phyloP scores from a whole-genome alignment of 1,139 yeast genomes.

The Protomyces gravidus region DNA sequence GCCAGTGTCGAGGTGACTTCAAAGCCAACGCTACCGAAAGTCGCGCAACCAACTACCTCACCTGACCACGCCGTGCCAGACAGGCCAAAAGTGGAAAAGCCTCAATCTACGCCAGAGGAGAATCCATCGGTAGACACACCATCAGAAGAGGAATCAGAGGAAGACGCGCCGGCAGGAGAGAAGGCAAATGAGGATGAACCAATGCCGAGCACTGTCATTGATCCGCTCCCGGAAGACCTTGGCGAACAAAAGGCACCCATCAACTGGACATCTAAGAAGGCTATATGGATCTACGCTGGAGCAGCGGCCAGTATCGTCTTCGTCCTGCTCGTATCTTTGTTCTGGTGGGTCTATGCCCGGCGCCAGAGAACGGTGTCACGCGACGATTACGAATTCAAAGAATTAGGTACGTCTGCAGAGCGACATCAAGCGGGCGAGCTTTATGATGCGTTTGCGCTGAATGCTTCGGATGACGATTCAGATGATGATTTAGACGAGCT shows the following conservation, averaged over 20 bases:
- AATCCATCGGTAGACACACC: not conserved
- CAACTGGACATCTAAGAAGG: conserved; percentile 7
- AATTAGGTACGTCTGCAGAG: not conserved
- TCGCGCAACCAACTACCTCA: conserved; percentile 4
- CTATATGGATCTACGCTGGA: conserved; percentile 15
- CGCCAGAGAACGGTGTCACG: not conserved
- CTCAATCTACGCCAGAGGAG: not conserved
- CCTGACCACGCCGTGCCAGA: not conserved
- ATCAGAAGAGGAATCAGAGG: too few species aligned
- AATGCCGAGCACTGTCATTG: conserved; percentile 17
- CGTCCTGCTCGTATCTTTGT: not conserved
- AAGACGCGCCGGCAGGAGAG: not conserved
- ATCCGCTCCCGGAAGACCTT: conserved; percentile 13
- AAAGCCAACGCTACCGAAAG: not conserved
- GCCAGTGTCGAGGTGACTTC: not conserved
- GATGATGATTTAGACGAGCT: not conserved
- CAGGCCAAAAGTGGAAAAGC: not conserved
- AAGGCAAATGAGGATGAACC: not conserved
- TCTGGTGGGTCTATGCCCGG: conserved; percentile 13
- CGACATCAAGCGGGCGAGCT: conserved; percentile 13
- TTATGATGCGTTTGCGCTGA: conserved; percentile 21
- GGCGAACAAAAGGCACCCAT: not conserved
- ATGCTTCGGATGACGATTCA: conserved; percentile 10
- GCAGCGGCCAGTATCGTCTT: not conserved
- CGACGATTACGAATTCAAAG: conserved; percentile 25